phyloP scores from a whole-genome alignment of 2,329 filamentous ascomycete species.

The Drechslerella coelobrocha region DNA sequence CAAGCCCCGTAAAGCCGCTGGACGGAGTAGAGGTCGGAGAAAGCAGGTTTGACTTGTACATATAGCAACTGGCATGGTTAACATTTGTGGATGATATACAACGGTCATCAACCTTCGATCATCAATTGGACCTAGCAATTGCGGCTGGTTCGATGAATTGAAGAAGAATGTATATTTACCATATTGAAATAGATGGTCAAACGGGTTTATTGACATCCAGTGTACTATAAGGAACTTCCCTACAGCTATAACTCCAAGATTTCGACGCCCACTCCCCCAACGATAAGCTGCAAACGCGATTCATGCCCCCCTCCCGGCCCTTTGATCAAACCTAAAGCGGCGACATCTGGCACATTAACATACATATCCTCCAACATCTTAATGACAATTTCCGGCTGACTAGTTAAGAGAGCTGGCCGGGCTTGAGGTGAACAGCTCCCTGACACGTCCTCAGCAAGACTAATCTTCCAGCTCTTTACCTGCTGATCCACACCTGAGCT shows the following conservation, averaged over 20 bases:
- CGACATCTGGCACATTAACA: constrained; percentile 41
- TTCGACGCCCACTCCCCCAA: constrained; percentile 41
- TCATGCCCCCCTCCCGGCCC: background rate
- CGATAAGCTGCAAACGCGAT: constrained; percentile 12
- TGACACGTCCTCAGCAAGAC: constrained; percentile 12
- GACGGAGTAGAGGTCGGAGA: constrained; percentile 21
- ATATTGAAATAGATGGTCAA: no score
- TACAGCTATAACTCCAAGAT: constrained; percentile 25
- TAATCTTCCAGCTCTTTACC: constrained; percentile 40
- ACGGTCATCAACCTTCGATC: no score
- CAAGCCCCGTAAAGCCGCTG: constrained; percentile 27
- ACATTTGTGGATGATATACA: no score
- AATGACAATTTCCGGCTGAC: background rate
- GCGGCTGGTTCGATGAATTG: no score
- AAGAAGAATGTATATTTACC: no score
- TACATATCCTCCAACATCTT: constrained; percentile 28
- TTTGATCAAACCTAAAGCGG: constrained; percentile 13
- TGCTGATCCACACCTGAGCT: constrained; percentile 45
- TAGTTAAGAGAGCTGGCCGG: no score
- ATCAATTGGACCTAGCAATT: no score
- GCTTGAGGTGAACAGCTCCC: no score
- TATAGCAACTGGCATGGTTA: constrained; percentile 2
- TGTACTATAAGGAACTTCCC: no score
- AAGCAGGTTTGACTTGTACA: constrained; percentile 14
- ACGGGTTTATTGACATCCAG: no score